Percentiles rank a stretch among this genome's conserved stretches.
Conservation (phyloP, 306 rosid species). For the Cyamopsis tetragonoloba region DNA sequence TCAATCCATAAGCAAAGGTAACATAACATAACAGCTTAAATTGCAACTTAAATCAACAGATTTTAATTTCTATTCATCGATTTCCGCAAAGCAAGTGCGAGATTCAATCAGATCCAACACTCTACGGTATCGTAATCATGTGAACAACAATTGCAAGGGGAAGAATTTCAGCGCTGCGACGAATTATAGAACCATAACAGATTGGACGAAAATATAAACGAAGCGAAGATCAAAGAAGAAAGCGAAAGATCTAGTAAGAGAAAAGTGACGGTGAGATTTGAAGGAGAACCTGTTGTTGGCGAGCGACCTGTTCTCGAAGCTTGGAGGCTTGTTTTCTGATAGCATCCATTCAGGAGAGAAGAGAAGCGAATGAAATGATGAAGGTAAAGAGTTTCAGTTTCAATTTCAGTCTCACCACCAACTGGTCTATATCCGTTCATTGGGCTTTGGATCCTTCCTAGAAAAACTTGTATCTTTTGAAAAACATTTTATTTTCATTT, state of each 20-base stretch:
- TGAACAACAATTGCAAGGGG: not conserved
- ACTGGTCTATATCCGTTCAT: not conserved
- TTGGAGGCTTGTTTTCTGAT: slow-evolving; percentile 91
- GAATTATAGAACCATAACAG: not conserved
- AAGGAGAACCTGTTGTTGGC: slow-evolving; percentile 80
- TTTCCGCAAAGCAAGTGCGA: slow-evolving; percentile 19
- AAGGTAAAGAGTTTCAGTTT: not conserved
- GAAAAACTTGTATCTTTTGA: slow-evolving; percentile 7
- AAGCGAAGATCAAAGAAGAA: not conserved
- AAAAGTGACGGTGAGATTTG: not conserved
- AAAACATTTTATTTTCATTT: not conserved
- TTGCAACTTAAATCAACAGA: not conserved
- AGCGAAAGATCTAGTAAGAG: slow-evolving; percentile 32
- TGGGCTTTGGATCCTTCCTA: not conserved
- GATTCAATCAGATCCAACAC: slow-evolving; percentile 27
- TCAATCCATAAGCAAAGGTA: slow-evolving; percentile 4
- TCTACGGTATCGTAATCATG: not conserved
- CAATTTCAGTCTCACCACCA: not conserved
- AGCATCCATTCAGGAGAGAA: slow-evolving; percentile 58
- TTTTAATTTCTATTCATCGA: not conserved
- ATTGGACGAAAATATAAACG: not conserved
- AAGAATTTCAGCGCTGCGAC: not conserved
- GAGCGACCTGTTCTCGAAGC: slow-evolving; percentile 97
- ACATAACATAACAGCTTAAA: slow-evolving; percentile 1
- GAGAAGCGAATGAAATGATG: slow-evolving; percentile 17